Base-by-base conservation (phyloP, 345 rosid genomes). In the Salix purpurea region DNA sequence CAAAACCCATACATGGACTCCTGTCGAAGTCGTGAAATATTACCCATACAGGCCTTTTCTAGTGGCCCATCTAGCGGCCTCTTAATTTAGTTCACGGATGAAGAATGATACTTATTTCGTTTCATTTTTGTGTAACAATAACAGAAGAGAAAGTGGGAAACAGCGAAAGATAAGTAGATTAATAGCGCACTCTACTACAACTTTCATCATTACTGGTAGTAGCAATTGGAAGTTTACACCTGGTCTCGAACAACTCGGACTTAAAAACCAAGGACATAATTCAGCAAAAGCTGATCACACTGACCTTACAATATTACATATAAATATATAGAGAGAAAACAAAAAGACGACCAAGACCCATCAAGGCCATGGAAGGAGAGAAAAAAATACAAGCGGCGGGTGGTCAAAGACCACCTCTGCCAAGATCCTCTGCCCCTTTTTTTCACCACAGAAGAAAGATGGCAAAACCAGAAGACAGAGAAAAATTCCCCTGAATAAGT, bases 361-460 rank as follows among this genome's bases (percentile, higher is more conserved):
- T 44, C 64, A 48, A 48, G 13, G 34, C 5, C 7, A 34, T 8
- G 9, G 48, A 68, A 69, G 44, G 48, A 23, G 7, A 2, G 66
- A 32, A 60, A 7, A 28, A 76, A 69, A 72, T 56, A 34, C 71
- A 56, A 73, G 32, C 66, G 80, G 90, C 87, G 90, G 90, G 90
- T 82, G 84, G 88, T 78, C 21, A 78, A 70, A 84, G 69, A 73
- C 89, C 85, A 88, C 91, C 89, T 72, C 88, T 62, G 86, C 89
- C 86, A 70, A 67, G 48, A 76, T 67, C 83, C n/a, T 18, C 67
- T 16, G 40, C 28, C 36, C 6, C 32, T 34, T 34, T 24, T 32
- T 34, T 24, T 36, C 1, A 34, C 46, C 24, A 36, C 34, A 44
- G 36, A 18, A 54, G 54, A 9, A 30, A 74, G 73, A 61, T 26